Base-by-base conservation (phyloP, 768 basidiomycete genomes). In the Termitomyces sp. region DNA sequence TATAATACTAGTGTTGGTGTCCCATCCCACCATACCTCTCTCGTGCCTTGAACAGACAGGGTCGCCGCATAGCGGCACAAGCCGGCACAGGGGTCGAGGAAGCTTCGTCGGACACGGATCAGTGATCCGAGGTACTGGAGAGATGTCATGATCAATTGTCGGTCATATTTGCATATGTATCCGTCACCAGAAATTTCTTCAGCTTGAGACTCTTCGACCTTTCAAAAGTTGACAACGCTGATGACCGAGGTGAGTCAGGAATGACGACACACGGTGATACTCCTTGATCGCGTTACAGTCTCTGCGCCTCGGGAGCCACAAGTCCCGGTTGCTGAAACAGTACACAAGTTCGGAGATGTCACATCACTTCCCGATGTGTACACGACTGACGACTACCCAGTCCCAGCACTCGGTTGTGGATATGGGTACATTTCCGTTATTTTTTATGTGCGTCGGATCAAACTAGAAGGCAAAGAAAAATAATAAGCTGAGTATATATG, bases 361-460 rank as follows among this genome's bases (percentile, higher is more conserved):
- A 49, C 53, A 50, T 52, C 43, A 43, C 34, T 15, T 38, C 38
- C 50, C 57, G 57, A 29, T 34, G 50, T 59, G 31, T 45, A 32
- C 58, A 60, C 54, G 37, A 50, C 31, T 20, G 14, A 14, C 5
- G 25, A 20, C 14, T 36, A 29, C 25, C 11, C 36, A 45, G 36
- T 36, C n/a, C 49, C 36, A 45, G 36, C 25, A 12, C 49, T 43
- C 42, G 51, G 51, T 43, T 60, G 43, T 38, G 53, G 31, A 49
- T 38, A 17, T 60, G 37, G 52, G 34, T 37, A 47, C 36, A 17
- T 7, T 20, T 15, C 4, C 38, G 42, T 51, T 49, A 52, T 60
- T 15, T 5, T 25, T 31, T 11, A 29, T 14, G 37, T 6, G 36
- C 37, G 25, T 36, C 9, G 12, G 5, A 12, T 12, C 25, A 53